Conservation (phyloP, 306 rosid genomes). For the Pterocarpus macrocarpus region DNA sequence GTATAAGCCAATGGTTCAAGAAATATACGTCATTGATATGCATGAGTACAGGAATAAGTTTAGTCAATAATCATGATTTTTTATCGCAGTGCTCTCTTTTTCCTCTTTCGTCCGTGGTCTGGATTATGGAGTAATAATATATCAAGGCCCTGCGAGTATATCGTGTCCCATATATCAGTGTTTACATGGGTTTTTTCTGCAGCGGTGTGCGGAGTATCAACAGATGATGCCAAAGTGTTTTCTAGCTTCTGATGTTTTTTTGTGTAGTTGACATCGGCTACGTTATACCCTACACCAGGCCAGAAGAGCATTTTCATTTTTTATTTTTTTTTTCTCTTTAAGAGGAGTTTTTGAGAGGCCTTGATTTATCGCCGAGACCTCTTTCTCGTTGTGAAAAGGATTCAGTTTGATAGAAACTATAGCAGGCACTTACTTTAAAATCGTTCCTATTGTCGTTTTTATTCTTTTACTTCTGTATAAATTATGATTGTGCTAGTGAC, state of each 20-base stretch:
- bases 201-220: conserved; percentile 42
- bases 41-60: conserved; percentile 31
- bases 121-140: conserved; percentile 33
- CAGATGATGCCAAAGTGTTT: conserved; percentile 36
- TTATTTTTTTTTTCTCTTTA: background rate
- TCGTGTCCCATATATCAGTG: conserved; percentile 17
- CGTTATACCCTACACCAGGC: conserved; percentile 53
- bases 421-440: conserved; percentile 17
- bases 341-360: conserved; percentile 48
- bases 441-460: conserved; percentile 39
- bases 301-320: conserved; percentile 30
- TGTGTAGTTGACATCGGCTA: conserved; percentile 61
- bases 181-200: conserved; percentile 31
- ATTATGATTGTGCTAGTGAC: conserved; percentile 37
- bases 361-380: conserved; percentile 29
- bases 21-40: conserved; percentile 10
- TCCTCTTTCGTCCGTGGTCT: conserved; percentile 28
- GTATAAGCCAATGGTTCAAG: background rate
- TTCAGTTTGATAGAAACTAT: conserved; percentile 28
- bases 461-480: background rate
- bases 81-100: conserved; percentile 38
- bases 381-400: conserved; percentile 42
- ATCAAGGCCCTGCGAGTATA: conserved; percentile 38
- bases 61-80: conserved; percentile 9
- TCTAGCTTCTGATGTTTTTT: conserved; percentile 46